These are phyloP conservation scores for Aspergillus nidulans DNA, from an alignment of 495 filamentous ascomycete species.

Conservation along the genomic window DNA sequence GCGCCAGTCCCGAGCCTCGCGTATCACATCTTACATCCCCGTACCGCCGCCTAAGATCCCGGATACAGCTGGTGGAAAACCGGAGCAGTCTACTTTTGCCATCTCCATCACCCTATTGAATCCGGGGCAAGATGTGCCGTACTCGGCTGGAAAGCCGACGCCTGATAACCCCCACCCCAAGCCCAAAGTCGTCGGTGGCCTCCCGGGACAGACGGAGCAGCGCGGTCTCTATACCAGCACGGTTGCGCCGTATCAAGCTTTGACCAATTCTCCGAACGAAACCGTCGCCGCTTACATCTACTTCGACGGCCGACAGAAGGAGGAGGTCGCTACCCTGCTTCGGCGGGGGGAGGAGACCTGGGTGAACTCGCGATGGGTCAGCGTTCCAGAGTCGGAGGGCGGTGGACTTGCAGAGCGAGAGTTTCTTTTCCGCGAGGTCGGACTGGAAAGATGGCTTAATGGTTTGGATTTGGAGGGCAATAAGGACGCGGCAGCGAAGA, in stretches of 20 bases:
- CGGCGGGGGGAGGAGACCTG: constrained; percentile 95
- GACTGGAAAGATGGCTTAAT: constrained; percentile 92
- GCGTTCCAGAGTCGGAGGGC: constrained; percentile 83
- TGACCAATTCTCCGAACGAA: constrained; percentile 87
- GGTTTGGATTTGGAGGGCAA: constrained; percentile 81
- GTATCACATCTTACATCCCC: constrained; percentile 95
- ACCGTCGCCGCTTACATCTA: constrained; percentile 98
- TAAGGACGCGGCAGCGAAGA: constrained; percentile 79
- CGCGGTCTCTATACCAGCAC: constrained; percentile 51
- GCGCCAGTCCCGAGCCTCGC: constrained; percentile 81
- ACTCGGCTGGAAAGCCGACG: constrained; percentile 76
- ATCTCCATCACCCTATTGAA: constrained; percentile 95
- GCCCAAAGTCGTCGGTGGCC: constrained; percentile 70
- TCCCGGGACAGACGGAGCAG: constrained; percentile 54
- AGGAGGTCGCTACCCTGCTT: constrained; percentile 93
- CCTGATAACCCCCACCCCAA: constrained; percentile 66
- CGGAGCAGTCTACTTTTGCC: constrained; percentile 90
- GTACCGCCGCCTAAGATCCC: constrained; percentile 82
- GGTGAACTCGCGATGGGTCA: constrained; percentile 98
- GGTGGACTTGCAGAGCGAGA: constrained; percentile 94
- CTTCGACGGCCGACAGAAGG: constrained; percentile 92
- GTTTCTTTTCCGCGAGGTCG: constrained; percentile 96
- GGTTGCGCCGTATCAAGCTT: constrained; percentile 80
- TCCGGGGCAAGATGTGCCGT: constrained; percentile 80
- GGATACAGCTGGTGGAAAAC: constrained; percentile 58